Percentiles rank a stretch among this genome's conserved stretches.
Evolutionary conservation across 768 basidiomycete genomes (phyloP).

Genomic region (Cytidiella melzeri): DNA sequence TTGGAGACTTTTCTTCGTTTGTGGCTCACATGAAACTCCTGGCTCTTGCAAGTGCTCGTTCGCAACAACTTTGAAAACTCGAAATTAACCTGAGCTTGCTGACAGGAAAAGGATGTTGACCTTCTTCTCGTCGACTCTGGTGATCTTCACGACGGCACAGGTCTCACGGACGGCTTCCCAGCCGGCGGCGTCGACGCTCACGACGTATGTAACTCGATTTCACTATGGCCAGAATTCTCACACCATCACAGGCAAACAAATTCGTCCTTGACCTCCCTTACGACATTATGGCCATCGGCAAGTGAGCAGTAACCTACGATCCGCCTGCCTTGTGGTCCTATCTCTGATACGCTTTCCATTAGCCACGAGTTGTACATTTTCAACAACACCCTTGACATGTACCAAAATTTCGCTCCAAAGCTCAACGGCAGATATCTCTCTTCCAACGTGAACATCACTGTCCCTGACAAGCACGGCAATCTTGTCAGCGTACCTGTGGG

Average conservation of each 20-base stretch:
- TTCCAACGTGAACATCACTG: slow-evolving; percentile 82
- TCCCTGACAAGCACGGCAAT: slow-evolving; percentile 36
- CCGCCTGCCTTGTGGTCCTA: slow-evolving; percentile 2
- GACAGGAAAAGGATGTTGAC: slow-evolving; percentile 68
- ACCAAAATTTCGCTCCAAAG: slow-evolving; percentile 60
- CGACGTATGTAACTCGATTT: slow-evolving; percentile 39
- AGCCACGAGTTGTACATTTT: slow-evolving; percentile 84
- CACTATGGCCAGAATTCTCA: not conserved
- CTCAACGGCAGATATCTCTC: slow-evolving; percentile 73
- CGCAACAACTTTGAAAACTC: slow-evolving; percentile 6
- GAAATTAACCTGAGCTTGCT: not conserved
- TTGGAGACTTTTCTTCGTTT: slow-evolving; percentile 87
- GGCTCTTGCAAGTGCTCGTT: slow-evolving; percentile 53
- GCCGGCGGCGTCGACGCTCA: slow-evolving; percentile 66
- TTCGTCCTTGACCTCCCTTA: slow-evolving; percentile 71
- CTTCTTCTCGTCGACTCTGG: slow-evolving; percentile 78
- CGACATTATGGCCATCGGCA: slow-evolving; percentile 81
- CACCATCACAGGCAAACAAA: slow-evolving; percentile 51
- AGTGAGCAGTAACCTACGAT: slow-evolving; percentile 37
- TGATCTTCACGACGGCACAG: slow-evolving; percentile 76
- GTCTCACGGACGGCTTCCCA: slow-evolving; percentile 71
- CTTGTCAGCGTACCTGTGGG: slow-evolving; percentile 39
- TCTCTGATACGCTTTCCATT: no score
- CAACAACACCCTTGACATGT: slow-evolving; percentile 61
- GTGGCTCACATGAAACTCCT: slow-evolving; percentile 74